phyloP scores from a whole-genome alignment of 2,329 filamentous ascomycete genomes.

The Fusarium dimerum region DNA sequence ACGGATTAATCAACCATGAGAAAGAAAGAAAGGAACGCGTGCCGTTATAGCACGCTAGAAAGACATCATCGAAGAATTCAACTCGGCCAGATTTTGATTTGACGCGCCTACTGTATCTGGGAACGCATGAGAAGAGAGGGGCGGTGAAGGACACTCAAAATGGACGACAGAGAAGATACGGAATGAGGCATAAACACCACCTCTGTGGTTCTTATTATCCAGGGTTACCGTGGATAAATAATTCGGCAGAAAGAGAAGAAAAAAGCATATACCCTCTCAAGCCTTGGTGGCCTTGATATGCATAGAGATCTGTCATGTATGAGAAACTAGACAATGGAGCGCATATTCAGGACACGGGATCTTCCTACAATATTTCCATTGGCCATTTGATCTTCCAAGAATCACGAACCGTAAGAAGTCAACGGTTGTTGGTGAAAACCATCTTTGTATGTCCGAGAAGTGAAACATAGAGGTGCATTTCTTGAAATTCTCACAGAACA shows the following conservation, averaged over 20 bases:
- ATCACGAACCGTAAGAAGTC: no score
- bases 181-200: background rate
- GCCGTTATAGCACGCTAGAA: background rate
- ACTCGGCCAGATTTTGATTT: background rate
- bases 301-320: background rate
- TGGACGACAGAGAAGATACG: background rate
- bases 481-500: no score
- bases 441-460: no score
- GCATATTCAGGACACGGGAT: background rate
- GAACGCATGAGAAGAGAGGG: background rate
- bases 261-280: background rate
- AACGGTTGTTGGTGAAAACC: no score
- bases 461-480: no score
- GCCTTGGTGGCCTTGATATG: background rate
- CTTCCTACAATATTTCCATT: background rate
- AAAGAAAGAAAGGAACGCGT: background rate
- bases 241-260: background rate
- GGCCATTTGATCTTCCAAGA: background rate
- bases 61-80: background rate
- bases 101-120: background rate
- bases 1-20: constrained; percentile 42
- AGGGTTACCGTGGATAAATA: background rate
- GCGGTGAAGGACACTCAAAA: background rate
- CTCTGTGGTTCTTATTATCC: background rate
- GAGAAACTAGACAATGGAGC: background rate